Evolutionary conservation across 2,329 filamentous ascomycete species (phyloP).

Genomic region (Colletotrichum musae): DNA sequence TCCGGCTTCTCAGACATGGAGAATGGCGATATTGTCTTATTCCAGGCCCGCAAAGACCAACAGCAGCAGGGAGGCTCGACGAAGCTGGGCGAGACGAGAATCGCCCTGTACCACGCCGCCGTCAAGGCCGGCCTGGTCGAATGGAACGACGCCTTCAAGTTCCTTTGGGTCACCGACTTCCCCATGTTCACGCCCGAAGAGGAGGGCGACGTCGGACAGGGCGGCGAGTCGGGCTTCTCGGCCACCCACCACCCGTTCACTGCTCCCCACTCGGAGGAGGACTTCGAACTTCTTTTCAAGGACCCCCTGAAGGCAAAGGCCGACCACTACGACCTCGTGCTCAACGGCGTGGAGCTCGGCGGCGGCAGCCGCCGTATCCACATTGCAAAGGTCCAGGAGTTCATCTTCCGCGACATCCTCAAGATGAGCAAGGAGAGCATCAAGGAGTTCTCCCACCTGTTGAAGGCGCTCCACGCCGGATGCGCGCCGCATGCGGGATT

Average conservation of each 20-base stretch:
- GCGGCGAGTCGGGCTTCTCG: conserved; percentile 83
- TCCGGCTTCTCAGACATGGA: conserved; percentile 58
- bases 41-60: conserved; percentile 81
- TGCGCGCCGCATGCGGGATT: conserved; percentile 97
- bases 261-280: conserved; percentile 79
- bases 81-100: conserved; percentile 79
- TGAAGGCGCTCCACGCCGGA: conserved; percentile 85
- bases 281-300: conserved; percentile 81
- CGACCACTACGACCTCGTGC: conserved; percentile 95
- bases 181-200: conserved; percentile 88
- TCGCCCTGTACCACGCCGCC: conserved; percentile 77
- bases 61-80: conserved; percentile 81
- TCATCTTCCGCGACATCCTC: conserved; percentile 86
- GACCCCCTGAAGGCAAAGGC: conserved; percentile 81
- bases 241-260: conserved; percentile 98
- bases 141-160: conserved; percentile 68
- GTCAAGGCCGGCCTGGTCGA: conserved; percentile 73
- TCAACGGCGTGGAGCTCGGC: conserved; percentile 95
- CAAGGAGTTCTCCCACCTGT: conserved; percentile 86
- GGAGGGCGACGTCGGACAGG: conserved; percentile 80
- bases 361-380: conserved; percentile 96
- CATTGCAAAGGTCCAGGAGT: conserved; percentile 84
- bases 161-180: conserved; percentile 91
- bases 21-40: conserved; percentile 83
- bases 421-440: conserved; percentile 81